These are phyloP conservation scores for Penicillium malachiteum DNA, from an alignment of 495 filamentous ascomycete species.

Conservation along the genomic window DNA sequence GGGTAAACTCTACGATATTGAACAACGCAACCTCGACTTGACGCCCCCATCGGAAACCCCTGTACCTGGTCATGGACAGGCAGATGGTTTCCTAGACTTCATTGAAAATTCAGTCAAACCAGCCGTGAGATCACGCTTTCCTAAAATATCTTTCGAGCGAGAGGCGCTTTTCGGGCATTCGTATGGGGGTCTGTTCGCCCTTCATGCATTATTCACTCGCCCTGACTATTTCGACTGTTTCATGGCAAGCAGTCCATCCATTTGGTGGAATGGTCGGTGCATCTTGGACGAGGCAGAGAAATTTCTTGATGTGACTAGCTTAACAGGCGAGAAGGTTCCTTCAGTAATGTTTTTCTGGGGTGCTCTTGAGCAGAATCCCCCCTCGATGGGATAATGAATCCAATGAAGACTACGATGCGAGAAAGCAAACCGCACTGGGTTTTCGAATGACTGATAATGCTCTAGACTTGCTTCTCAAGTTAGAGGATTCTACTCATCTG, in stretches of 20 bases:
- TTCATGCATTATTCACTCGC: slow-evolving; percentile 28
- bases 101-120: slow-evolving; percentile 21
- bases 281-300: slow-evolving; percentile 17
- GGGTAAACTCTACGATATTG: slow-evolving; percentile 17
- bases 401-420: slow-evolving; percentile 36
- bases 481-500: slow-evolving; percentile 16
- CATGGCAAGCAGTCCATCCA: slow-evolving; percentile 26
- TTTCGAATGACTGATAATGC: slow-evolving; percentile 43
- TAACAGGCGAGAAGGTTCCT: slow-evolving; percentile 1
- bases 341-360: slow-evolving; percentile 21
- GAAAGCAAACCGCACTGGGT: slow-evolving; percentile 42
- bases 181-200: slow-evolving; percentile 25
- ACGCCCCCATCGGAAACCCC: slow-evolving; percentile 17
- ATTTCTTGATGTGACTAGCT: slow-evolving; percentile 8
- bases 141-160: slow-evolving; percentile 7
- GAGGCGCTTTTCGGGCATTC: slow-evolving; percentile 29
- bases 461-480: slow-evolving; percentile 20
- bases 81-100: slow-evolving; percentile 26
- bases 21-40: slow-evolving; percentile 21
- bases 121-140: slow-evolving; percentile 16
- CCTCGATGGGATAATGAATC: slow-evolving; percentile 26
- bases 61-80: slow-evolving; percentile 17
- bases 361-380: slow-evolving; percentile 42
- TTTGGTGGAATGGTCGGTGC: slow-evolving; percentile 25
- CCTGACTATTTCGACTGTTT: slow-evolving; percentile 23